Evolutionary conservation across 2,329 filamentous ascomycete genomes (phyloP), one percentile per base, ranked within the genome.

Genomic region (Fusarium falciforme): DNA sequence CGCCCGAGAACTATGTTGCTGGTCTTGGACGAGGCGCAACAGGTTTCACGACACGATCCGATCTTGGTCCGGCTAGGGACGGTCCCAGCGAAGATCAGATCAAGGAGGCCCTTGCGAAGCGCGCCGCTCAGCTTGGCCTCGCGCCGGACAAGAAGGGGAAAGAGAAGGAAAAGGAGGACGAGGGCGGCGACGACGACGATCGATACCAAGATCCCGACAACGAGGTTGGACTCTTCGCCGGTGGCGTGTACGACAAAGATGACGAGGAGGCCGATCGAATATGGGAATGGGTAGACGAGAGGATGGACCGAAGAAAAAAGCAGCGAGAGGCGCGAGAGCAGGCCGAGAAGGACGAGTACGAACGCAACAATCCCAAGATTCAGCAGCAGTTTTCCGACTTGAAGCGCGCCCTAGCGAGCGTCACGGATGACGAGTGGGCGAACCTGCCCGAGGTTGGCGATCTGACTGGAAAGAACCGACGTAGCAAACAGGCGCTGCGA

Each of bases 31-130:
- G 97, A 88, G 96, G 96, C 85, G 97, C 97, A 25, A 99, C 96
- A 9, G 96, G 97, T 70, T 99, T 99, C 86, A 98, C 96, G 17
- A 99, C 96, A 44, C 92, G 97, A 79, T 98, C 96, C 66, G 96
- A 99, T 89, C 88, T 99, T 67, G 96, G 97, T 67, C 96, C 97
- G 60, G 96, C 96, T 68, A 91, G 96, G 79, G 96, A 98, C 86
- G 96, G 96, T 17, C 96, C 96, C 58, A 98, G 94, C 70, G 96
- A 98, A 79, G 96, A 99, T 82, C 96, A 98, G 85, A 98, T 99
- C 85, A 98, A 98, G 83, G 96, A 98, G 83, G 95, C 94, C 71
- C 93, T 99, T 77, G 95, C 95, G 58, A 98, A 98, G 84, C 92
- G 97, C 78, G 96, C 96, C 9, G 93, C 94, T 66, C 91, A 94